These are phyloP conservation scores for Oryza longistaminata DNA, from an alignment of 176 grass and related monocot genomes.

Conservation along the genomic window DNA sequence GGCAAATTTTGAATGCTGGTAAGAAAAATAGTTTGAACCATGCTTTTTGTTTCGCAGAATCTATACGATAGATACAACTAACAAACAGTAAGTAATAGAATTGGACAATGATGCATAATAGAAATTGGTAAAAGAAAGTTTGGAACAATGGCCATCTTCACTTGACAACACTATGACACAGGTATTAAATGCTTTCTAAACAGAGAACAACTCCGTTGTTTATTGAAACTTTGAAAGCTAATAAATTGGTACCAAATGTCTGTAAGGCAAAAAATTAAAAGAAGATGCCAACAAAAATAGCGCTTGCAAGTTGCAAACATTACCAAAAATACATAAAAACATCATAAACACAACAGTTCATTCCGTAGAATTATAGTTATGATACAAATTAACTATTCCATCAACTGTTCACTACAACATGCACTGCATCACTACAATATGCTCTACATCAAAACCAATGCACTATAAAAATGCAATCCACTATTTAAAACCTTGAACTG, in stretches of 20 bases:
- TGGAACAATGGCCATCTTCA: not conserved
- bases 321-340: not conserved
- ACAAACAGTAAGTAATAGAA: not conserved
- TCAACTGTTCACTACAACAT: not conserved
- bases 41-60: not conserved
- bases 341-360: constrained; percentile 10
- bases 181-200: not conserved
- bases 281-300: not conserved
- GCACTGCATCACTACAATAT: not conserved
- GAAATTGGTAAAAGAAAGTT: constrained; percentile 1
- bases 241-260: not conserved
- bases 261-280: not conserved
- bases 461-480: not conserved
- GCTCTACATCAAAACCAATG: not conserved
- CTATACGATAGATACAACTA: not conserved
- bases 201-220: too few relatives aligned
- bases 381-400: not conserved
- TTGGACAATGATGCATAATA: not conserved
- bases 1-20: constrained; percentile 12
- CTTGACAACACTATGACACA: not conserved
- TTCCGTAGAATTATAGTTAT: not conserved
- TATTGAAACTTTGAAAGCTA: not conserved
- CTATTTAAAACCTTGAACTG: not conserved
- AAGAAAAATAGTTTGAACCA: not conserved
- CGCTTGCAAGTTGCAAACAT: not conserved